A percentile compares a stretch with the other conserved stretches of the same genome.
phyloP scores from a whole-genome alignment of 176 grass and related monocot species.

The Oryza punctata region DNA sequence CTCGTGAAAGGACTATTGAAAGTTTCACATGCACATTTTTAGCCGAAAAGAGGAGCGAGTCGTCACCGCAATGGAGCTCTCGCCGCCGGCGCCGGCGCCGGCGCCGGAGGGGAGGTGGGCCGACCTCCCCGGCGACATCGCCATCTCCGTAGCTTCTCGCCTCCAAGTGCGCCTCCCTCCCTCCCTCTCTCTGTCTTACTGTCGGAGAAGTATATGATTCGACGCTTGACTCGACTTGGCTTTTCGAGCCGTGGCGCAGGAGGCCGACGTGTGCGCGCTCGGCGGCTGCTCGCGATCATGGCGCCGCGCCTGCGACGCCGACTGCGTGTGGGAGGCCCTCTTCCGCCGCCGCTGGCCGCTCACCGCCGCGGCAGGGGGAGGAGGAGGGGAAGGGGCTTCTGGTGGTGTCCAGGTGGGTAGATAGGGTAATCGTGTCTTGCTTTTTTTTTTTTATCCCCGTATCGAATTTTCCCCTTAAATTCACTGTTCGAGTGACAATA shows the following conservation, averaged over 20 bases:
- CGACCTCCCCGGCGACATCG: conserved; percentile 54
- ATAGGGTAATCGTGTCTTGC: no score
- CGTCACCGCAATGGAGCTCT: not conserved
- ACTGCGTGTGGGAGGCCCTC: conserved; percentile 66
- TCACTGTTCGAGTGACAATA: not conserved
- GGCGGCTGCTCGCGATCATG: conserved; percentile 60
- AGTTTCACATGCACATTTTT: not conserved
- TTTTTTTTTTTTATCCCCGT: not conserved
- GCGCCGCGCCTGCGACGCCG: conserved; percentile 52
- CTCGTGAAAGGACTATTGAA: no score
- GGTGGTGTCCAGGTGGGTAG: conserved; percentile 21
- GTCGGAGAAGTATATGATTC: not conserved
- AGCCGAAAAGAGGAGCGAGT: not conserved
- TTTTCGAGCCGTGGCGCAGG: conserved; percentile 44
- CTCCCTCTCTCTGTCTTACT: not conserved
- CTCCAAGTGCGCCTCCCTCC: conserved; percentile 42
- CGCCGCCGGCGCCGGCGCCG: conserved; percentile 5
- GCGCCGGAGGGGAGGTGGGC: conserved; percentile 32
- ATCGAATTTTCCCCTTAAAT: not conserved
- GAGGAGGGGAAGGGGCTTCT: conserved; percentile 22
- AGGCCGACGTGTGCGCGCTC: conserved; percentile 63
- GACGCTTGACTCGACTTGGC: conserved; percentile 17
- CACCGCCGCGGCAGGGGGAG: not conserved
- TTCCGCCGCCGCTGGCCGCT: conserved; percentile 63
- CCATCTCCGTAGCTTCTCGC: conserved; percentile 41